These are phyloP conservation scores for Pichia sp. DNA, from an alignment of 1,139 yeast species.

Conservation along the genomic window DNA sequence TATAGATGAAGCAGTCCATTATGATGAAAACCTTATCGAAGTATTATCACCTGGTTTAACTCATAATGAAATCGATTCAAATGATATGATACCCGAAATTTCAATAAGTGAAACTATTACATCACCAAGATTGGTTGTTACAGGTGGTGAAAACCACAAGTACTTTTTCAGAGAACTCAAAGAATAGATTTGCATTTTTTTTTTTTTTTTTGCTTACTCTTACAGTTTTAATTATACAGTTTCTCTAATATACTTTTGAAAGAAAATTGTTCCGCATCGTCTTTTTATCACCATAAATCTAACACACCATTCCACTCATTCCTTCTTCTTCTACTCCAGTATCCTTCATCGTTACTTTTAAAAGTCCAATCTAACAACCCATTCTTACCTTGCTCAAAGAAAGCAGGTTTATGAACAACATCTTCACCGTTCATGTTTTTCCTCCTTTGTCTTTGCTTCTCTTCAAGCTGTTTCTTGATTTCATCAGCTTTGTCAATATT, in stretches of 20 bases:
- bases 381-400: constrained; percentile 45
- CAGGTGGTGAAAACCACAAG: constrained; percentile 38
- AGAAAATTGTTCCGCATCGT: too few species aligned
- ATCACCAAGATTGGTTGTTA: constrained; percentile 24
- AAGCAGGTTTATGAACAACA: constrained; percentile 47
- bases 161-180: constrained; percentile 33
- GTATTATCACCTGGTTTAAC: constrained; percentile 39
- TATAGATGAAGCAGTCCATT: constrained; percentile 40
- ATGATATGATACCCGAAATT: constrained; percentile 21
- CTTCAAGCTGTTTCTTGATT: constrained; percentile 63
- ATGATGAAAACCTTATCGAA: constrained; percentile 42
- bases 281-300: constrained; percentile 42
- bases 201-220: too few species aligned
- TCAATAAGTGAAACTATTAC: constrained; percentile 17
- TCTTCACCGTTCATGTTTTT: constrained; percentile 44
- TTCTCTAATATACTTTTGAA: too few species aligned
- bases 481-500: constrained; percentile 62
- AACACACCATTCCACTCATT: constrained; percentile 53
- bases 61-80: constrained; percentile 1
- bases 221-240: too few species aligned
- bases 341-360: constrained; percentile 55
- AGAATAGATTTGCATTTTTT: background rate
- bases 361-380: constrained; percentile 50
- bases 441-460: constrained; percentile 72
- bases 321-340: constrained; percentile 70